Conservation (phyloP, 2,329 filamentous ascomycete species). For the Keithomyces neogunnii region DNA sequence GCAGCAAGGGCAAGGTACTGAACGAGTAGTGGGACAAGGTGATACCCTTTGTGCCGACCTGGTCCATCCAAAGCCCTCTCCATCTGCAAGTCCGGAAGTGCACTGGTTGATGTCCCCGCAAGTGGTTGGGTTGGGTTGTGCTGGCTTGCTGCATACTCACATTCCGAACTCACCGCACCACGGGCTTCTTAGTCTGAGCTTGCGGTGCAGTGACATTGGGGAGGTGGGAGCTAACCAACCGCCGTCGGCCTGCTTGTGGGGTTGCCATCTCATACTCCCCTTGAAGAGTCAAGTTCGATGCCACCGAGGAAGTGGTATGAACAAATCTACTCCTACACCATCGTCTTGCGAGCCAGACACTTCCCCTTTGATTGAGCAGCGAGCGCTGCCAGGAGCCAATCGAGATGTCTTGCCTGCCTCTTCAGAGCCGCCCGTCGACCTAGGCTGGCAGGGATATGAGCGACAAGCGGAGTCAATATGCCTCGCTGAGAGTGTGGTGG, state of each 20-base stretch:
- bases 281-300: background rate
- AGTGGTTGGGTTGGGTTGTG: conserved; percentile 1
- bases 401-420: conserved; percentile 6
- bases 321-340: background rate
- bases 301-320: background rate
- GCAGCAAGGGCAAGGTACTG: background rate
- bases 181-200: background rate
- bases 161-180: conserved; percentile 10
- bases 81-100: background rate
- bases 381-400: conserved; percentile 9
- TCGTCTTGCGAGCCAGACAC: background rate
- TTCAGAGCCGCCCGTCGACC: conserved; percentile 10
- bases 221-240: background rate
- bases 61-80: background rate
- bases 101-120: background rate
- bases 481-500: conserved; percentile 5
- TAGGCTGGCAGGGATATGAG: conserved; percentile 15
- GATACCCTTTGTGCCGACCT: background rate
- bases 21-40: background rate
- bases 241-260: background rate
- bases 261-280: background rate
- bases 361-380: background rate
- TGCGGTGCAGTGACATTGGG: background rate
- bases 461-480: conserved; percentile 7
- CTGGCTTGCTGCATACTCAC: conserved; percentile 1